Conservation (phyloP, 2,329 filamentous ascomycete species). For the Claviceps monticola region DNA sequence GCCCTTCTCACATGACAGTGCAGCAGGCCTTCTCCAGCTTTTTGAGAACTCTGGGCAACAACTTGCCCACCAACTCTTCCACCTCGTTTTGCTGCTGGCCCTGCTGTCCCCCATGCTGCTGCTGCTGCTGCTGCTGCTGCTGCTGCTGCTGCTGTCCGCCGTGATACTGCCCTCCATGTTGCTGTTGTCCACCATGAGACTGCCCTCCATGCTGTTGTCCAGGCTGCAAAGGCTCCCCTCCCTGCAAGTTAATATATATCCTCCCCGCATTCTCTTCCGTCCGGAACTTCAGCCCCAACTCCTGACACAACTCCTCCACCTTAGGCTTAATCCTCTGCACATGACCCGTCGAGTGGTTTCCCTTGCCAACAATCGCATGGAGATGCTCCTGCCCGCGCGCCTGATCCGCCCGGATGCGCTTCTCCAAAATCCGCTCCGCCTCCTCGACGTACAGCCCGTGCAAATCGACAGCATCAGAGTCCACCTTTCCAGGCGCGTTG, state of each 20-base stretch:
- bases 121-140: constrained; percentile 14
- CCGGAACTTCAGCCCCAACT: constrained; percentile 67
- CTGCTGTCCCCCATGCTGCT: constrained; percentile 23
- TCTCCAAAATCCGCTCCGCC: constrained; percentile 78
- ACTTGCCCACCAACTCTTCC: constrained; percentile 45
- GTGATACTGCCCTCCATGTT: constrained; percentile 20
- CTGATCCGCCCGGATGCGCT: constrained; percentile 68
- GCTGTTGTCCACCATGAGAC: constrained; percentile 20
- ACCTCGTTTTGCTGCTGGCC: constrained; percentile 37
- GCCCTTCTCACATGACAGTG: constrained; percentile 49
- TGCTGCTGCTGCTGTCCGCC: constrained; percentile 23
- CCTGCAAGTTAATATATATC: constrained; percentile 77
- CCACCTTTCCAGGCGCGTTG: constrained; percentile 63
- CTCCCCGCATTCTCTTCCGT: constrained; percentile 84
- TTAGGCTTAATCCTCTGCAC: constrained; percentile 93
- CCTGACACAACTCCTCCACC: constrained; percentile 73
- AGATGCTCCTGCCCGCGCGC: constrained; percentile 64
- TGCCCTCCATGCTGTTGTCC: background rate
- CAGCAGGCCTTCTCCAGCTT: constrained; percentile 59
- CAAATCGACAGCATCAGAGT: constrained; percentile 76
- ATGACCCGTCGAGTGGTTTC: constrained; percentile 70
- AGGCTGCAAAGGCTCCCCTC: constrained; percentile 45
- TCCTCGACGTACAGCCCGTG: constrained; percentile 93
- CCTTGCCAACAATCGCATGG: constrained; percentile 92
- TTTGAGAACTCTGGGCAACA: constrained; percentile 45